Conservation (phyloP, 495 filamentous ascomycete species). For the Aspergillus ostianus region DNA sequence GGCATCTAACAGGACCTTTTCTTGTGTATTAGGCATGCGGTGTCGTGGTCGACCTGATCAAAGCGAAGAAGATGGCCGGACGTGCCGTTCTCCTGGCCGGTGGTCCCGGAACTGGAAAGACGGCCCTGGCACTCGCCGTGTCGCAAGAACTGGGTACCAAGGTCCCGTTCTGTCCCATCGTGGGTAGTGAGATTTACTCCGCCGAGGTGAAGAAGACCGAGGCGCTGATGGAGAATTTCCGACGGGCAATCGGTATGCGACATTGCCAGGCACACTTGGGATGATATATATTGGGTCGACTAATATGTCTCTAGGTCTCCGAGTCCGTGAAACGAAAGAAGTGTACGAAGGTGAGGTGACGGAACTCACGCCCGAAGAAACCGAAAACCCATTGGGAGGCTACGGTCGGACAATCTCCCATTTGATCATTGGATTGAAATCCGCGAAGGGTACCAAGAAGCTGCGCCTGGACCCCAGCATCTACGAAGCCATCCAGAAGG, state of each 20-base stretch:
- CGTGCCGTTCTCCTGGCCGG: conserved; percentile 90
- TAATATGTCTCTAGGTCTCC: conserved; percentile 55
- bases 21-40: conserved; percentile 69
- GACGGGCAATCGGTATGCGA: conserved; percentile 79
- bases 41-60: conserved; percentile 91
- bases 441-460: conserved; percentile 93
- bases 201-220: conserved; percentile 99
- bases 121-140: conserved; percentile 89
- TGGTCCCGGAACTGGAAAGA: conserved; percentile 94
- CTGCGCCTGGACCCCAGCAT: conserved; percentile 93
- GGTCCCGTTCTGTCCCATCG: conserved; percentile 96
- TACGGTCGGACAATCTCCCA: conserved; percentile 95
- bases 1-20: conserved; percentile 14
- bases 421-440: conserved; percentile 84
- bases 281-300: background rate
- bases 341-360: conserved; percentile 98
- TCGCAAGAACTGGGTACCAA: conserved; percentile 94
- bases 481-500: conserved; percentile 98
- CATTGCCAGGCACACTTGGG: background rate
- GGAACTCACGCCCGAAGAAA: conserved; percentile 91
- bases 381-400: conserved; percentile 94
- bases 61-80: conserved; percentile 94
- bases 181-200: conserved; percentile 94
- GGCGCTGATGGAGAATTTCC: conserved; percentile 97
- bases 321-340: conserved; percentile 96